phyloP scores from a whole-genome alignment of 2,329 filamentous ascomycete genomes.

The Aspergillus floridensis region DNA sequence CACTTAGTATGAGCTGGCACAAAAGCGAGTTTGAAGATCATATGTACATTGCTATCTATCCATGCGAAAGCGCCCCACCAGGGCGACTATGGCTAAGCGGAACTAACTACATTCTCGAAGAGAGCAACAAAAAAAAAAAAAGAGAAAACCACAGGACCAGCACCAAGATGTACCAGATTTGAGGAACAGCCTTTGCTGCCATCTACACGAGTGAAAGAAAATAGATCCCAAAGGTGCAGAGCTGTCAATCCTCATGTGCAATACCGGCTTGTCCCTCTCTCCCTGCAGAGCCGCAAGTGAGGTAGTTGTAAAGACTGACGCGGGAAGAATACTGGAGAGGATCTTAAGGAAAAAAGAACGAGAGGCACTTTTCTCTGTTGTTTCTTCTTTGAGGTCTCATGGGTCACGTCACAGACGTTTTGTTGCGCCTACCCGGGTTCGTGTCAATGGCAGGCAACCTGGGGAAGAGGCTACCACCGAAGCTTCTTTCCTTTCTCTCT shows the following conservation, averaged over 20 bases:
- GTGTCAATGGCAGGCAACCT: not conserved
- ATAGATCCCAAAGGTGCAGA: not conserved
- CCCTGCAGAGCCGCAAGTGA: not conserved
- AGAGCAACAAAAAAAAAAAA: not conserved
- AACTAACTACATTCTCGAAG: not conserved
- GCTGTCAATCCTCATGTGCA: not conserved
- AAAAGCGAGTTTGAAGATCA: not conserved
- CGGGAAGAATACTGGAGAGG: not conserved
- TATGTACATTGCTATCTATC: not conserved
- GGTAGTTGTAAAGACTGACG: not conserved
- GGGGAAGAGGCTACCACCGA: not conserved
- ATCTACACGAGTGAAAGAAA: not conserved
- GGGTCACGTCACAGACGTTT: slow-evolving; percentile 29
- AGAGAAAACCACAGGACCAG: not conserved
- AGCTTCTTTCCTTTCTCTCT: not conserved
- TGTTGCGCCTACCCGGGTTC: not conserved
- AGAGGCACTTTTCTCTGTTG: not conserved
- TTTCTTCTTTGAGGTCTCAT: not conserved
- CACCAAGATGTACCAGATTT: not conserved
- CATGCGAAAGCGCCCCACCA: not conserved
- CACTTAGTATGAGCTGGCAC: not conserved
- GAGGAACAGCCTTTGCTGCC: not conserved
- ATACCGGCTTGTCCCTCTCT: not conserved
- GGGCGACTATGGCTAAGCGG: not conserved
- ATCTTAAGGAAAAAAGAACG: not conserved